phyloP scores from a whole-genome alignment of 441 rosid species.

The Macaranga tanarius region DNA sequence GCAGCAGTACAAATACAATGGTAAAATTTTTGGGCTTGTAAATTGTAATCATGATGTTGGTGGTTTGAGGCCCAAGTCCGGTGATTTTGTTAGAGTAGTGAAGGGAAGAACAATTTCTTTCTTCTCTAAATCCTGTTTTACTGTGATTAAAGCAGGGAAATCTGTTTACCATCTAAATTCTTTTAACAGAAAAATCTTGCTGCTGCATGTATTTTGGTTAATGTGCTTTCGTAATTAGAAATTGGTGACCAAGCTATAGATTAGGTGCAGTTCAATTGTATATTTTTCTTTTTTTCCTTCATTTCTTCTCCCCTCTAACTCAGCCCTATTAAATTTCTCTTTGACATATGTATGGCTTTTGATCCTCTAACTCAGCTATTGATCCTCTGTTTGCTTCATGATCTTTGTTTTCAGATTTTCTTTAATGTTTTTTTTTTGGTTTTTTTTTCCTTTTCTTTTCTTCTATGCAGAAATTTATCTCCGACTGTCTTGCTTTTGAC shows the following conservation, averaged over 20 bases:
- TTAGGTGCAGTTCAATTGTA: background rate
- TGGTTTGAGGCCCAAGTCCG: background rate
- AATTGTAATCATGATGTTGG: background rate
- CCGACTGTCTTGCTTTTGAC: background rate
- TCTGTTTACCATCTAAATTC: background rate
- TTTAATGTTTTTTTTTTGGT: background rate
- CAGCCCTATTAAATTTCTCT: no score
- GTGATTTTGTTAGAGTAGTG: background rate
- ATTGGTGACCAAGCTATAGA: background rate
- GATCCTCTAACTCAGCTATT: background rate
- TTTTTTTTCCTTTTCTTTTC: background rate
- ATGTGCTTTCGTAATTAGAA: background rate
- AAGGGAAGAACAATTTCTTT: background rate
- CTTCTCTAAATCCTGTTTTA: background rate
- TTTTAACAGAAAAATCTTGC: background rate
- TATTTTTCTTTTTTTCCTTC: background rate
- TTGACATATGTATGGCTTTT: background rate
- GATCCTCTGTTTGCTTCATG: background rate
- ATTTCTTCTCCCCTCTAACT: no score
- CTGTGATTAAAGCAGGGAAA: background rate
- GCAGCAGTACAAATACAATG: background rate
- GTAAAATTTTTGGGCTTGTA: background rate
- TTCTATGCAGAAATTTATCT: no score
- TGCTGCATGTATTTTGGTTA: background rate
- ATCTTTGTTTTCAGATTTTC: background rate